Conservation (phyloP, 495 filamentous ascomycete genomes). For the Neurospora sp. region DNA sequence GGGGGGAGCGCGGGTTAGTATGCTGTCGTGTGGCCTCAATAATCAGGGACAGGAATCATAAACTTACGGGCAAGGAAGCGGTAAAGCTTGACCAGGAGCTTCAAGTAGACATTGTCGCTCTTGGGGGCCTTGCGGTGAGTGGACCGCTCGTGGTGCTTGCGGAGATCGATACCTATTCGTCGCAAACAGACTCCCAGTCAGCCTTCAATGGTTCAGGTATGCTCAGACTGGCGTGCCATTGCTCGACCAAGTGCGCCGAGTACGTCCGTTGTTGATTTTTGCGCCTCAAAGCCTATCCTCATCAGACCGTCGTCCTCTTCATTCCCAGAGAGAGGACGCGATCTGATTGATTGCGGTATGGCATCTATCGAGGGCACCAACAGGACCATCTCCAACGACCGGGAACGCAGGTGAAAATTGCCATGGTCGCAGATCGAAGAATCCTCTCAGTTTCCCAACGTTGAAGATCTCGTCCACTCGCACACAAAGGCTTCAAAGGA, state of each 20-base stretch:
- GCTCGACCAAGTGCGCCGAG: conserved; percentile 15
- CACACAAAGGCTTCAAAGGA: conserved; percentile 31
- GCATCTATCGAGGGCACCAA: not conserved
- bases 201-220: conserved; percentile 42
- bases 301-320: not conserved
- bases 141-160: conserved; percentile 75
- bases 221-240: conserved; percentile 25
- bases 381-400: not conserved
- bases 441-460: conserved; percentile 7
- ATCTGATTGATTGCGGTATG: conserved; percentile 1
- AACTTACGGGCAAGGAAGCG: conserved; percentile 92
- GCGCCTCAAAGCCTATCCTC: not conserved
- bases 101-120: conserved; percentile 95
- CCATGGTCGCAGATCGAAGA: conserved; percentile 30
- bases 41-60: not conserved
- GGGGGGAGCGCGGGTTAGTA: conserved; percentile 1
- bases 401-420: conserved; percentile 11
- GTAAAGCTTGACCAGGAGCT: conserved; percentile 98
- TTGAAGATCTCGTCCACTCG: conserved; percentile 30
- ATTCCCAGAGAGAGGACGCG: not conserved
- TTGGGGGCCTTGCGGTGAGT: conserved; percentile 92
- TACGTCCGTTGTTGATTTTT: conserved; percentile 13
- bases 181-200: conserved; percentile 36
- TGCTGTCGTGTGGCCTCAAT: no score
- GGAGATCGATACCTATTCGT: conserved; percentile 56